Percentiles rank a stretch among this genome's conserved stretches.
phyloP scores from a whole-genome alignment of 441 rosid genomes.

The Biscutella auriculata region DNA sequence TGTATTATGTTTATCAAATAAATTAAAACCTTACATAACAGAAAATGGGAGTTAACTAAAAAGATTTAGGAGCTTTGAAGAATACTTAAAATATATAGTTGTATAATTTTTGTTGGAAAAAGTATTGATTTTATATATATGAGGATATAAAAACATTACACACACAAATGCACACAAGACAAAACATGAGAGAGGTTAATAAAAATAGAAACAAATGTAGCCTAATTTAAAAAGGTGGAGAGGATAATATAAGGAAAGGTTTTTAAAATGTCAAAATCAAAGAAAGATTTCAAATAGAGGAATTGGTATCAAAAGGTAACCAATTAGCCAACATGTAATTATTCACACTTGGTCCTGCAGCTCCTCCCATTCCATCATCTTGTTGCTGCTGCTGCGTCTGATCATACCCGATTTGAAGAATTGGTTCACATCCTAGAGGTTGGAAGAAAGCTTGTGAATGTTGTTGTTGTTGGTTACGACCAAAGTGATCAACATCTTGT shows the following conservation, averaged over 20 bases:
- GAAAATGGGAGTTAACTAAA: not conserved
- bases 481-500: slow-evolving; percentile 46
- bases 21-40: not conserved
- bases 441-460: slow-evolving; percentile 66
- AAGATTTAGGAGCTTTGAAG: not conserved
- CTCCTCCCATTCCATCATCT: slow-evolving; percentile 36
- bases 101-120: not conserved
- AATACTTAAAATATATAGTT: not conserved
- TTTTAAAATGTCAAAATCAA: no score
- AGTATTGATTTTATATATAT: not conserved
- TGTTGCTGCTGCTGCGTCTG: slow-evolving; percentile 28
- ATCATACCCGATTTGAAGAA: slow-evolving; percentile 86
- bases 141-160: not conserved
- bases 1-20: no score
- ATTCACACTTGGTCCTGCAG: slow-evolving; percentile 59
- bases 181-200: not conserved
- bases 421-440: slow-evolving; percentile 84
- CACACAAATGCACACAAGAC: slow-evolving; percentile 15
- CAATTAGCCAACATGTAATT: slow-evolving; percentile 72
- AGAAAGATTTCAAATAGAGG: slow-evolving; percentile 14
- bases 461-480: slow-evolving; percentile 33
- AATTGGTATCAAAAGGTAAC: slow-evolving; percentile 51
- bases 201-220: not conserved
- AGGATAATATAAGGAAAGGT: not conserved
- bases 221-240: not conserved